Percentiles rank a stretch among this genome's conserved stretches.
Evolutionary conservation across 169 alveolate genomes (phyloP).

Genomic region (Perkinsus chesapeaki): DNA sequence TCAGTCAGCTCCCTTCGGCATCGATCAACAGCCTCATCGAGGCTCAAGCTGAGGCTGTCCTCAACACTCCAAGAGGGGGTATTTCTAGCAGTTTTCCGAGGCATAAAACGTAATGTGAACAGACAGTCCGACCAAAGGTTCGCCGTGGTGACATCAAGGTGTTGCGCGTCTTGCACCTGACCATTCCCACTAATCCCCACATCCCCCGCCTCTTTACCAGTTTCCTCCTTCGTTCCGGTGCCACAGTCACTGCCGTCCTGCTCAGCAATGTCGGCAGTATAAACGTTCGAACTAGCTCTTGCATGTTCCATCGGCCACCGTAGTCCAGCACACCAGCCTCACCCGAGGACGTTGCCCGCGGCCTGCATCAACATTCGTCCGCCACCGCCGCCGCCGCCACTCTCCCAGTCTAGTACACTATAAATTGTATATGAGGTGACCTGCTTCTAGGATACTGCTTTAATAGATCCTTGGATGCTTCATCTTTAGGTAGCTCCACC

Average conservation of each 20-base stretch:
- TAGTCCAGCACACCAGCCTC: not conserved
- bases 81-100: not conserved
- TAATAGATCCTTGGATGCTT: not conserved
- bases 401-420: not conserved
- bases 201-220: not conserved
- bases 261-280: not conserved
- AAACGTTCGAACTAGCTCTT: not conserved
- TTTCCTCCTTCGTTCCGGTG: not conserved
- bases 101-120: not conserved
- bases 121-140: not conserved
- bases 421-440: not conserved
- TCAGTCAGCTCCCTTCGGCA: not conserved
- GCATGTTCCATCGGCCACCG: not conserved
- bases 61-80: not conserved
- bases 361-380: not conserved
- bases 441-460: not conserved
- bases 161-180: not conserved
- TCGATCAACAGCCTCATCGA: not conserved
- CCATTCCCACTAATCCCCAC: not conserved
- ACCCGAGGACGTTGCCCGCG: not conserved
- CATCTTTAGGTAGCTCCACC: not conserved
- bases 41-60: not conserved
- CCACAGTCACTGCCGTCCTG: not conserved
- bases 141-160: not conserved
- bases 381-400: not conserved